Evolutionary conservation across 1,139 yeast genomes (phyloP), one percentile per base, ranked within the genome.

Genomic region (Magnusiomyces fungicola): DNA sequence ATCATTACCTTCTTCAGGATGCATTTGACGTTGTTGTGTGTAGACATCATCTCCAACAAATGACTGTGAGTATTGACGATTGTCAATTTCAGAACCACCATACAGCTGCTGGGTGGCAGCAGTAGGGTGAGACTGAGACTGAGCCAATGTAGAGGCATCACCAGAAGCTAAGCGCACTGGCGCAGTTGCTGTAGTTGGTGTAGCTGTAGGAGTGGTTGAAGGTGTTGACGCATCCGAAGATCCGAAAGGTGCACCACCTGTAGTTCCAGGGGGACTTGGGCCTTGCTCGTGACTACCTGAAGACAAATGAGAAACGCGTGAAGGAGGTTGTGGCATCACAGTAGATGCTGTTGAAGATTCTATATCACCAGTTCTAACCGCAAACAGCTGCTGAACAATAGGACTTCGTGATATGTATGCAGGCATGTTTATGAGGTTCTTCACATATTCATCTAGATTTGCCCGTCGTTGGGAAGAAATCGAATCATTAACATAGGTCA

Each of bases 401-500:
- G 75, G 76, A 12, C 67, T 63, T 53, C 80, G 76, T 0, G 95
- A 79, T 40, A 92, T 86, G 60, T 89, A 83, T 12, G 73, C 68
- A 0, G 97, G 97, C 61, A 92, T 73, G 41, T 78, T 74, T 42
- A 88, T 75, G 57, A 92, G 74, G 54, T 83, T 85, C 49, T 81
- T 76, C 49, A 94, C 81, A 64, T 92, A 92, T 52, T 80, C 80
- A 66, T 92, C 94, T 58, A 94, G 74, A 66, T 88, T 95, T 34
- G 81, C 86, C 57, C 92, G 75, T 60, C 98, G 77, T 64, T 87
- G 84, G 58, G 83, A 82, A 16, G 96, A 85, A 50, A 90, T 83
- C 47, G 83, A 78, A 63, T 90, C 97, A 55, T 90, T 89, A 47
- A 92, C 96, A 63, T 86, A 86, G 44, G 95, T 84, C 47, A 92